Percentiles rank a stretch among this genome's conserved stretches.
Conservation (phyloP, 352 stramenopile species). For the Phytophthora citrophthora region DNA sequence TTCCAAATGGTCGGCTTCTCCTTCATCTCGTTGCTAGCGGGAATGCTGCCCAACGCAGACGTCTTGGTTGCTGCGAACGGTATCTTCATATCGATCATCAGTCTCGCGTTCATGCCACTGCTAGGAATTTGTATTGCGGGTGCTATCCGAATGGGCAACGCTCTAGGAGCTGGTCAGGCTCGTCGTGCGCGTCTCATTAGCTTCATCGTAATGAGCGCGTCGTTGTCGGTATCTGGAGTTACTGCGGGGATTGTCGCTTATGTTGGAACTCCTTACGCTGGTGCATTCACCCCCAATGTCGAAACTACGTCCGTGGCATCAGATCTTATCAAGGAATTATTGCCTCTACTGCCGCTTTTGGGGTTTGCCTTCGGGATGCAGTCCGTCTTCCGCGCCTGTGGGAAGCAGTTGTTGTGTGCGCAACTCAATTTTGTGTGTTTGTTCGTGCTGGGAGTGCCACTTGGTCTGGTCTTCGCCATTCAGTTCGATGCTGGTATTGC, state of each 20-base stretch:
- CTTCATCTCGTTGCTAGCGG: constrained; percentile 56
- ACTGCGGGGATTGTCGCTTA: constrained; percentile 34
- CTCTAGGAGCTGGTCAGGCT: constrained; percentile 54
- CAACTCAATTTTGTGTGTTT: constrained; percentile 61
- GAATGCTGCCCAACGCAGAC: constrained; percentile 56
- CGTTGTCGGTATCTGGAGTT: constrained; percentile 41
- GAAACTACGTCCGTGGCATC: constrained; percentile 34
- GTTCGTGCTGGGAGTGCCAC: constrained; percentile 54
- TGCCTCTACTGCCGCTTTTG: constrained; percentile 45
- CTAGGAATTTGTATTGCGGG: constrained; percentile 55
- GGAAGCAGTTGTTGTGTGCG: constrained; percentile 55
- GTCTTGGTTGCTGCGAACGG: constrained; percentile 58
- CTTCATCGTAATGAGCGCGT: constrained; percentile 38
- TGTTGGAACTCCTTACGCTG: constrained; percentile 45
- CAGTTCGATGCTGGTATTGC: constrained; percentile 45
- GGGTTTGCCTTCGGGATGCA: constrained; percentile 50
- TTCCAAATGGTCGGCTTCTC: constrained; percentile 58
- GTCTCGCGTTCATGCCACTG: constrained; percentile 59
- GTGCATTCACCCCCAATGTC: constrained; percentile 45
- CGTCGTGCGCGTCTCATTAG: constrained; percentile 48
- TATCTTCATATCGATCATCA: constrained; percentile 55
- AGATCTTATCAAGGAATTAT: constrained; percentile 39
- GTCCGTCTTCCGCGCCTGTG: constrained; percentile 52
- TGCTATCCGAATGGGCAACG: constrained; percentile 65
- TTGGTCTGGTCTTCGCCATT: constrained; percentile 53